Percentiles rank a stretch among this genome's conserved stretches.
Conservation (phyloP, 2,329 filamentous ascomycete species). For the Pseudocercospora fuligena region DNA sequence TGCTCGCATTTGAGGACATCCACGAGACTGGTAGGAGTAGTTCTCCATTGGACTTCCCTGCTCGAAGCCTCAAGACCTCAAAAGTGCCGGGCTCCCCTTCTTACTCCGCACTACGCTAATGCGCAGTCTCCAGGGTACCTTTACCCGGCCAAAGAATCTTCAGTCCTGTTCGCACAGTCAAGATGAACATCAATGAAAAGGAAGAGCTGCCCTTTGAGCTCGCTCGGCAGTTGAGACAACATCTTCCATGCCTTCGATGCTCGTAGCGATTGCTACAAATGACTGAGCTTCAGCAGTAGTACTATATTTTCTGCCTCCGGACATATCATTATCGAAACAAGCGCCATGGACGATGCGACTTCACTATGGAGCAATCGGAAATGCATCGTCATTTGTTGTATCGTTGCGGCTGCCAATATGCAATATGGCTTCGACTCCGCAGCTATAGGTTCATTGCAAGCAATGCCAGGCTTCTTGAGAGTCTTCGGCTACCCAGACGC, state of each 20-base stretch:
- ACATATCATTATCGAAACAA: background rate
- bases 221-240: background rate
- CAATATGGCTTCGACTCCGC: background rate
- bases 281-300: no score
- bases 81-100: background rate
- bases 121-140: background rate
- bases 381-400: background rate
- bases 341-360: background rate
- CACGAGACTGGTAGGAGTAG: no score
- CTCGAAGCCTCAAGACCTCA: no score
- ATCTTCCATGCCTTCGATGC: no score
- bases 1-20: no score
- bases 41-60: no score
- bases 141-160: background rate
- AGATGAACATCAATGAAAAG: background rate
- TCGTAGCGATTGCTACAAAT: no score
- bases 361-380: background rate
- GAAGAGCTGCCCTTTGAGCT: background rate
- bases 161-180: background rate
- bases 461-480: background rate
- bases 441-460: background rate
- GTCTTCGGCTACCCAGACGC: background rate
- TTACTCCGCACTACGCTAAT: background rate
- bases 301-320: background rate
- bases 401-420: background rate